These are phyloP conservation scores for Tetrahymena borealis DNA, from an alignment of 73 alveolate genomes.

Conservation along the genomic window DNA sequence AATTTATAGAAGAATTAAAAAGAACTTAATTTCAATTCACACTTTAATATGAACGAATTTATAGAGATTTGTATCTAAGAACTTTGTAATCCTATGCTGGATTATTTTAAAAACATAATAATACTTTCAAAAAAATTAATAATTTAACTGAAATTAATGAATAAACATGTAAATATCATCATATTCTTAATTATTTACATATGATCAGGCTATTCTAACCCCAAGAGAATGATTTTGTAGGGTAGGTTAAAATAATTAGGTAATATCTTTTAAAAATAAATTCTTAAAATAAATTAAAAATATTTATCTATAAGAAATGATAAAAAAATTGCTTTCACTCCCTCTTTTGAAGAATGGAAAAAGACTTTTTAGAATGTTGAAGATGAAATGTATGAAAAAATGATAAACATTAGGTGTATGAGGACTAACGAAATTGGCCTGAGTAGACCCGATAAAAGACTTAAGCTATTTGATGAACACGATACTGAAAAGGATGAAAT, in stretches of 20 bases:
- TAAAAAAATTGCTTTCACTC: not conserved
- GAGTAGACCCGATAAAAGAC: not conserved
- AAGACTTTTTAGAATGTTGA: not conserved
- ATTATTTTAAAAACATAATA: not conserved
- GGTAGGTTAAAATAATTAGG: not conserved
- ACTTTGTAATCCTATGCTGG: not conserved
- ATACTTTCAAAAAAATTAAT: not conserved
- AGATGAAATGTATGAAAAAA: not conserved
- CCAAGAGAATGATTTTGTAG: not conserved
- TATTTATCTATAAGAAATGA: not conserved
- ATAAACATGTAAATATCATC: not conserved
- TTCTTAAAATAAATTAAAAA: not conserved
- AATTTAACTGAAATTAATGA: not conserved
- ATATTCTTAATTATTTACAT: not conserved
- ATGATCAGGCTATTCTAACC: not conserved
- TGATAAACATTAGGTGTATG: not conserved
- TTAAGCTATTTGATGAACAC: not conserved
- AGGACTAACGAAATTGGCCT: not conserved
- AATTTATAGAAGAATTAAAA: not conserved
- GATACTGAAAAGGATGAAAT: not conserved
- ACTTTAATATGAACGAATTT: not conserved
- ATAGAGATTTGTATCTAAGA: not conserved
- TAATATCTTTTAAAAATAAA: not conserved
- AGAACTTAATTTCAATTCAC: not conserved
- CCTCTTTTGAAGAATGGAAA: not conserved